These are phyloP conservation scores for Wakefieldia striispora DNA, from an alignment of 768 basidiomycete genomes.

Conservation along the genomic window DNA sequence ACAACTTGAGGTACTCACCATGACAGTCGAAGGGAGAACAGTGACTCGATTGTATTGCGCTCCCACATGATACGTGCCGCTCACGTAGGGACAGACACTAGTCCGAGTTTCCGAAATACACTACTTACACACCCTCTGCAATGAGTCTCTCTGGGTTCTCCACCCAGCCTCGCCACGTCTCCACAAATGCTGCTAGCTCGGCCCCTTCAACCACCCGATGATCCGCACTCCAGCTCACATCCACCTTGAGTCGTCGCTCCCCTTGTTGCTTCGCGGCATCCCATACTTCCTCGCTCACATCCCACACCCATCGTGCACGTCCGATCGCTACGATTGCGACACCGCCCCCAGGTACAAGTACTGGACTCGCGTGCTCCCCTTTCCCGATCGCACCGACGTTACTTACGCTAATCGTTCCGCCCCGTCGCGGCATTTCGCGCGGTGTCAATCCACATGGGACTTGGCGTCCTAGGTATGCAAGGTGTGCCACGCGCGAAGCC, in stretches of 20 bases:
- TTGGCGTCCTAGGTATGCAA: slow-evolving; percentile 65
- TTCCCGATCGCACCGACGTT: slow-evolving; percentile 82
- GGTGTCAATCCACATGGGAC: slow-evolving; percentile 61
- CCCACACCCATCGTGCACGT: slow-evolving; percentile 74
- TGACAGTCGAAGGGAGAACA: too few species aligned
- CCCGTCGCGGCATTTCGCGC: slow-evolving; percentile 69
- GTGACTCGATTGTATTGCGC: too few species aligned
- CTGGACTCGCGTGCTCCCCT: slow-evolving; percentile 68
- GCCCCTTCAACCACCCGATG: slow-evolving; percentile 88
- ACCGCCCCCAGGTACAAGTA: slow-evolving; percentile 79
- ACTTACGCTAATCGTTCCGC: slow-evolving; percentile 77
- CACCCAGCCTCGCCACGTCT: slow-evolving; percentile 79
- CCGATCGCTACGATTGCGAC: slow-evolving; percentile 85
- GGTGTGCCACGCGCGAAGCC: slow-evolving; percentile 56
- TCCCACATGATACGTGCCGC: too few species aligned
- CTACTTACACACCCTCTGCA: slow-evolving; percentile 41
- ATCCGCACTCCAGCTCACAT: slow-evolving; percentile 82
- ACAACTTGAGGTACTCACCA: too few species aligned
- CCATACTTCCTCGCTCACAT: slow-evolving; percentile 48
- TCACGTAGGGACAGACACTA: too few species aligned
- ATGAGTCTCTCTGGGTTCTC: slow-evolving; percentile 72
- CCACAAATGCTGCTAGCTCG: slow-evolving; percentile 85
- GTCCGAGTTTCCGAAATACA: not conserved
- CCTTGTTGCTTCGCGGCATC: slow-evolving; percentile 27
- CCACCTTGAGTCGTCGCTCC: slow-evolving; percentile 55